Base-by-base conservation (phyloP, 2,329 filamentous ascomycete genomes). In the Aspergillus aculeatus region DNA sequence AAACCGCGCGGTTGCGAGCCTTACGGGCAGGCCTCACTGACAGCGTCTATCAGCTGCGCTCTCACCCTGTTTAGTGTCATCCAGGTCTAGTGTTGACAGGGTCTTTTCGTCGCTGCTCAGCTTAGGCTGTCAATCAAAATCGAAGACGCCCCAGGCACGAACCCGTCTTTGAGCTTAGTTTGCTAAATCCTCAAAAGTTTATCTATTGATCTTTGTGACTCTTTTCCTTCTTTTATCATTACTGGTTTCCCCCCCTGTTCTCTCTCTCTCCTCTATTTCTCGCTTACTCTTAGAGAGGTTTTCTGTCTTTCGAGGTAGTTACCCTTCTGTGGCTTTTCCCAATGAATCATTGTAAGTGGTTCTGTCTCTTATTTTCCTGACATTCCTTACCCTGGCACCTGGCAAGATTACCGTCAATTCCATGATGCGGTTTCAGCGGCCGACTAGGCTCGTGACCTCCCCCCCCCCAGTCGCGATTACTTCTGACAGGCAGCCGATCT, bases 331-430 rank as follows among this genome's bases (percentile, higher is more conserved):
- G 38, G 38, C 16, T n/a, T 50, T 64, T 47, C 26, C 60, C 60
- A 62, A 68, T 68, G 66, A 67, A 68, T 64, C 66, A 65, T 48
- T 62, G 66, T 68, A 60, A 66, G 66, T 63, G 54, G 48, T 47
- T 53, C 52, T 59, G 29, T 26, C 31, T 58, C 35, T 44, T 72
- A 63, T 59, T 69, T 71, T 71, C 54, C 64, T 12, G 65, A n/a
- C 48, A n/a, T 14, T 55, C 24, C 23, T 23, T 31, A 26, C 49
- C 24, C 26, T 10, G 21, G 35, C 16, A 24, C 19, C 26, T 10
- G 21, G 35, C 16, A 24, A 26, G 24, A 9, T 19, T 57, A 32
- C 38, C n/a, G 38, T 38, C 41, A 47, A n/a, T 54, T 31, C 11
- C 35, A 26, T 21, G 32, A 9, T 32, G 21, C 38, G 48, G 23